A percentile compares a stretch with the other conserved stretches of the same genome.
These are phyloP conservation scores for Kodamaea derodonti DNA, from an alignment of 1,139 yeast genomes.

Conservation along the genomic window DNA sequence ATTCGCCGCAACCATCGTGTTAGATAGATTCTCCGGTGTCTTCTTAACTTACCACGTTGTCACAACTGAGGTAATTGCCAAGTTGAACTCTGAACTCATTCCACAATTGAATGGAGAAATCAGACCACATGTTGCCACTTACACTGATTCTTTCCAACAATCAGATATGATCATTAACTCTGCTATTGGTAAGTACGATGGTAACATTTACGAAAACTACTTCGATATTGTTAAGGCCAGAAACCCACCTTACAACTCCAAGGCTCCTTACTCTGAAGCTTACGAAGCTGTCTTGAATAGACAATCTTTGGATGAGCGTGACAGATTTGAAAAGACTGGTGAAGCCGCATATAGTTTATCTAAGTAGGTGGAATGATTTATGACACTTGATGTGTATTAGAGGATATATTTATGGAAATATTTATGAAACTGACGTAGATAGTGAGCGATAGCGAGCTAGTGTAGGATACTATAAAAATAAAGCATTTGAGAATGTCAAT, in stretches of 20 bases:
- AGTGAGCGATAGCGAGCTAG: too few relatives aligned
- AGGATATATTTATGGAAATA: background rate
- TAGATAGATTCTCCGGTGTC: conserved; percentile 70
- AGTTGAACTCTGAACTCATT: conserved; percentile 41
- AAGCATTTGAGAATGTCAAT: too few relatives aligned
- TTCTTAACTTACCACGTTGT: conserved; percentile 68
- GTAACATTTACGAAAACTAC: conserved; percentile 83
- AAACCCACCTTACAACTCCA: conserved; percentile 52
- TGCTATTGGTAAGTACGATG: conserved; percentile 79
- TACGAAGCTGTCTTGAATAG: conserved; percentile 54
- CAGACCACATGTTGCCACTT: conserved; percentile 72
- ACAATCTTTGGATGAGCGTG: conserved; percentile 43
- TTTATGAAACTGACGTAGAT: too few relatives aligned
- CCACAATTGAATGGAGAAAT: conserved; percentile 44
- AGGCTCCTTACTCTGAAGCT: conserved; percentile 57
- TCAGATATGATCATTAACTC: conserved; percentile 84
- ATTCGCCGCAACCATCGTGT: conserved; percentile 65
- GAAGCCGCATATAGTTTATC: conserved; percentile 37
- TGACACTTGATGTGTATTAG: conserved; percentile 1
- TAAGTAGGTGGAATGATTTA: conserved; percentile 6
- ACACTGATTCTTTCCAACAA: conserved; percentile 87
- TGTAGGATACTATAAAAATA: too few relatives aligned
- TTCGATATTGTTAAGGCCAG: conserved; percentile 47
- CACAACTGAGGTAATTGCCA: conserved; percentile 40
- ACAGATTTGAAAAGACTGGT: conserved; percentile 43